Evolutionary conservation across 2,329 filamentous ascomycete species (phyloP).

Genomic region (Fusarium sp.): DNA sequence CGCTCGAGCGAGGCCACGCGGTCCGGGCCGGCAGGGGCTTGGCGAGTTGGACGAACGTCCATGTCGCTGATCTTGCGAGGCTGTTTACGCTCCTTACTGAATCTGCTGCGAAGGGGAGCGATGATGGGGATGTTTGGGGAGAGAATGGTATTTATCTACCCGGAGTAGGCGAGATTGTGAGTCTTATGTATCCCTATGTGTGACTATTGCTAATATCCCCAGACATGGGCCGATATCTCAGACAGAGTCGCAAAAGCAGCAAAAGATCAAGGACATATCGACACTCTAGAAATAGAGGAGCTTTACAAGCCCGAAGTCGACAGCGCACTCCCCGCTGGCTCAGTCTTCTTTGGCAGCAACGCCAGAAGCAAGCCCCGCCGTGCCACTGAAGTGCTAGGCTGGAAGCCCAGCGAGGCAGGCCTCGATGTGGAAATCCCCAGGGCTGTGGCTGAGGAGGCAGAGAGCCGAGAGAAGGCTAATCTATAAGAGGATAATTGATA

Average conservation of each 20-base stretch:
- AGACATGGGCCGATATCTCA: constrained; percentile 52
- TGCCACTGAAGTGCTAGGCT: constrained; percentile 66
- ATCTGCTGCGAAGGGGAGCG: constrained; percentile 45
- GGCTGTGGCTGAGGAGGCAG: constrained; percentile 47
- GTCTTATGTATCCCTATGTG: neutral
- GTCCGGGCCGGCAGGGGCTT: constrained; percentile 53
- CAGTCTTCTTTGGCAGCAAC: constrained; percentile 69
- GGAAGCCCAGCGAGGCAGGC: constrained; percentile 64
- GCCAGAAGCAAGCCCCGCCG: constrained; percentile 66
- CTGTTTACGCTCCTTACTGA: constrained; percentile 51
- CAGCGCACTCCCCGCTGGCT: constrained; percentile 59
- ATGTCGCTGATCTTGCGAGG: constrained; percentile 52
- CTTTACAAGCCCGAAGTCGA: constrained; percentile 59
- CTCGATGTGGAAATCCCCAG: constrained; percentile 59
- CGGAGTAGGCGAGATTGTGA: constrained; percentile 49
- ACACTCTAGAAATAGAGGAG: constrained; percentile 47
- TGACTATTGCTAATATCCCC: neutral
- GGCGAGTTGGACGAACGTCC: constrained; percentile 55
- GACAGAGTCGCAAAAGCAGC: constrained; percentile 48
- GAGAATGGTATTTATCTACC: constrained; percentile 57
- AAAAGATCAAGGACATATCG: constrained; percentile 45
- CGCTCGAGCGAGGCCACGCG: constrained; percentile 52
- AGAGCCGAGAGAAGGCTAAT: constrained; percentile 7
- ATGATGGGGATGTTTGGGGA: constrained; percentile 53
- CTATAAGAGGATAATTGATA: constrained; percentile 2